Evolutionary conservation across 257 asterid genomes (phyloP), one percentile per base, ranked within the genome.

Genomic region (Gardenia jasminoides): DNA sequence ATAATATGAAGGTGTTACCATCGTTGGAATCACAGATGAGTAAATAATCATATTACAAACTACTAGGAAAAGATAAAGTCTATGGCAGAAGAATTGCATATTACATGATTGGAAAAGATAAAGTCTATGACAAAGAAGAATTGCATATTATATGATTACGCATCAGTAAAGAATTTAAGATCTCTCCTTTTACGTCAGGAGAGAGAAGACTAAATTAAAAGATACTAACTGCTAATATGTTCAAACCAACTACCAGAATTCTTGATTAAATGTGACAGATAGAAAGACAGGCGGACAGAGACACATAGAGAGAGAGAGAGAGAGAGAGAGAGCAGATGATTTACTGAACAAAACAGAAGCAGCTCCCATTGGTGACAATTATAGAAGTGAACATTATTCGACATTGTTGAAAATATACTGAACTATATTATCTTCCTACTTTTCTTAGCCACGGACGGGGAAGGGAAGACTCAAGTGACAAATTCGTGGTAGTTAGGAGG

Each of bases 1-100:
- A 84, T 70, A 50, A 75, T 46, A 76, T 31, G 52, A 80, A 82
- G 76, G 68, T 74, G 70, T 76, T 74, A 88, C 80, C 85, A 79
- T 72, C 70, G 76, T 52, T 66, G 41, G 64, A 74, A 81, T 59
- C 68, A 76, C 33, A 72, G 75, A 19, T 36, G 78, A 64, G 30
- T 52, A 39, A 12, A 74, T 48, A 33, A 67, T 26, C 67, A 46
- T 59, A 22, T 43, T 19, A 54, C 31, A 78, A n/a, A 41, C 43
- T 62, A 20, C 66, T 26, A 44, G 58, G 46, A 70, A n/a, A 68
- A 66, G 47, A 16, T 50, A 16, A 39, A 36, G 33, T 44, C 43
- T 41, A 67, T 46, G 44, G 12, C 43, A 58, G 77, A 54, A 50
- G 30, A 30, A 66, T 31, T 48, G 61, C 62, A 48, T 43, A 62